phyloP scores from a whole-genome alignment of 352 stramenopile genomes.

The Pythium rishiriense region DNA sequence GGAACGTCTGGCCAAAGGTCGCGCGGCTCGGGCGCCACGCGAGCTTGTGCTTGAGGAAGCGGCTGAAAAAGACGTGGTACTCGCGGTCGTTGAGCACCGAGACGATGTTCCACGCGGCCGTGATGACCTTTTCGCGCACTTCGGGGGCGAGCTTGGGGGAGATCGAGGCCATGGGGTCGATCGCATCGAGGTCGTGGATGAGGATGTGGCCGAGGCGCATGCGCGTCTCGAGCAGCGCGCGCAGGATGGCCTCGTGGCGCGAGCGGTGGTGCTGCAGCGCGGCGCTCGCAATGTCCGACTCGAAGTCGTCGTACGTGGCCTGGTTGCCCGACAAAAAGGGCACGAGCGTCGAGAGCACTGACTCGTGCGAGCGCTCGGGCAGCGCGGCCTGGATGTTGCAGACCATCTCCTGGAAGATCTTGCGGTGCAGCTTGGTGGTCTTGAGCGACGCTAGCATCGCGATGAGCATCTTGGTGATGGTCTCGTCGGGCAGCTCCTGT shows the following conservation, averaged over 20 bases:
- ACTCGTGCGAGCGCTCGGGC: conserved; percentile 61
- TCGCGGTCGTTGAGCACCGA: conserved; percentile 80
- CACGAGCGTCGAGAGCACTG: conserved; percentile 64
- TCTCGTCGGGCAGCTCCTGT: conserved; percentile 61
- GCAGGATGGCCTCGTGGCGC: conserved; percentile 79
- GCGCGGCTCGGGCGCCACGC: conserved; percentile 76
- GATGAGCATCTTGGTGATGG: conserved; percentile 83
- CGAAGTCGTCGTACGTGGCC: conserved; percentile 71
- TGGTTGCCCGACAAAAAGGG: conserved; percentile 82
- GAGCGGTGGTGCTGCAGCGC: conserved; percentile 78
- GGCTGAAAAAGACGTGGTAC: conserved; percentile 88
- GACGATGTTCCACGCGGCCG: conserved; percentile 84
- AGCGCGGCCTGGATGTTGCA: conserved; percentile 84
- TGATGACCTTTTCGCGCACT: conserved; percentile 78
- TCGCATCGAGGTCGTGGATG: conserved; percentile 80
- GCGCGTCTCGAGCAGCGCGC: conserved; percentile 72
- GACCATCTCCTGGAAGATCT: conserved; percentile 89
- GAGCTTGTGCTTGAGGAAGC: conserved; percentile 87
- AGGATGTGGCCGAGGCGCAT: conserved; percentile 86
- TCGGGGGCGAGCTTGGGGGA: conserved; percentile 57
- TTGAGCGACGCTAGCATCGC: conserved; percentile 84
- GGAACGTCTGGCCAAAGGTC: conserved; percentile 80
- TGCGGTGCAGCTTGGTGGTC: conserved; percentile 83
- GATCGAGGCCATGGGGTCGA: conserved; percentile 61
- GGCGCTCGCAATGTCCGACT: conserved; percentile 56